A percentile compares a stretch with the other conserved stretches of the same genome.
These are phyloP conservation scores for Friedmanniomyces endolithicus DNA, from an alignment of 495 filamentous ascomycete genomes.

Conservation along the genomic window DNA sequence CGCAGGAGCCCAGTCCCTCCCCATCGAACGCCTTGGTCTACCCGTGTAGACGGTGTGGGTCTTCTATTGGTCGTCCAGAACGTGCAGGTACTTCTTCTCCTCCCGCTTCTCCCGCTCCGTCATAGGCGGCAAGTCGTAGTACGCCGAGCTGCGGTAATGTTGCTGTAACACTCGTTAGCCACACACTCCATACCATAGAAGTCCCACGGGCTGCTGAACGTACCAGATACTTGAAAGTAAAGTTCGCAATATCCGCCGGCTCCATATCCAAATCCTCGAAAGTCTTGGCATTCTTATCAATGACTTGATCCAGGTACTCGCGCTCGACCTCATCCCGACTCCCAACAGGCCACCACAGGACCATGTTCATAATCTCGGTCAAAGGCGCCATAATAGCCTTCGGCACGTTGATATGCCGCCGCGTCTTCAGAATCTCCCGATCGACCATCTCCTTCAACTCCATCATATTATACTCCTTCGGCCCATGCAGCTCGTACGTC, in stretches of 20 bases:
- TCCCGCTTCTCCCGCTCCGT: conserved; percentile 89
- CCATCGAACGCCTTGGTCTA: neutral
- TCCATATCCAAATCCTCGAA: conserved; percentile 88
- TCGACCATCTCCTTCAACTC: conserved; percentile 83
- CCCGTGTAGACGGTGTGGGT: neutral
- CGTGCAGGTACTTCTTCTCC: conserved; percentile 92
- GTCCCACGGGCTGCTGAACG: no score
- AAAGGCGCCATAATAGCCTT: conserved; percentile 60
- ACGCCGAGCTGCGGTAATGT: conserved; percentile 67
- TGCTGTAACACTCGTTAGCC: conserved; percentile 38
- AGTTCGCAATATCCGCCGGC: conserved; percentile 65
- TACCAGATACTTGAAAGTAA: conserved; percentile 89
- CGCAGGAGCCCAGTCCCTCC: no score
- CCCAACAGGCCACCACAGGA: conserved; percentile 74
- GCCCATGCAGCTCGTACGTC: conserved; percentile 91
- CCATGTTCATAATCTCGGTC: conserved; percentile 59
- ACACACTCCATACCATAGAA: neutral
- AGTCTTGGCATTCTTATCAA: conserved; percentile 85
- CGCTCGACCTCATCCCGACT: conserved; percentile 82
- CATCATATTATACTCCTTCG: conserved; percentile 77
- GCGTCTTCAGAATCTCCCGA: conserved; percentile 78
- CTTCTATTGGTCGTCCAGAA: conserved; percentile 74
- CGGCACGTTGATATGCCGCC: conserved; percentile 85
- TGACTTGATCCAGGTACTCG: conserved; percentile 87
- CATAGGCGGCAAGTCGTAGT: conserved; percentile 85